Percentiles rank a stretch among this genome's conserved stretches.
Conservation (phyloP, 169 alveolate genomes). For the Eimeria falciformis region DNA sequence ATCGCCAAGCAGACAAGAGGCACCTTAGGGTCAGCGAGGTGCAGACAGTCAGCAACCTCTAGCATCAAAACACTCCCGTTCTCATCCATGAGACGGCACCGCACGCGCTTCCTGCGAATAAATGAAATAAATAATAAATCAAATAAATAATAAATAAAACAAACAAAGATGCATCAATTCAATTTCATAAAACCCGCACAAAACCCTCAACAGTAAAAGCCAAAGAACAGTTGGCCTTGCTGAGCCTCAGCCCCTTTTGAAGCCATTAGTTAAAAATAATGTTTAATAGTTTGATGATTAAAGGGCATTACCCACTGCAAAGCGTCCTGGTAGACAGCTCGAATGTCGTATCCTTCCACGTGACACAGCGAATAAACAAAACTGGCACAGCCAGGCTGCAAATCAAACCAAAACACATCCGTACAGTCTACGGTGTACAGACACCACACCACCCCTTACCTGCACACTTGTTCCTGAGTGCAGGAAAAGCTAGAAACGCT, state of each 20-base stretch:
- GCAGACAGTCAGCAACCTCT: neutral
- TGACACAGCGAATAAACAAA: neutral
- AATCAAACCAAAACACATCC: neutral
- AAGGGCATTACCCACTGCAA: neutral
- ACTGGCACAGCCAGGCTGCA: conserved; percentile 16
- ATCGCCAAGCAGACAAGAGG: too few relatives aligned
- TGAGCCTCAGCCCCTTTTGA: neutral
- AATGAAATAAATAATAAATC: neutral
- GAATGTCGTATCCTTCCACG: neutral
- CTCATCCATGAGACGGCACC: neutral
- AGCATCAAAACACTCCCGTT: neutral
- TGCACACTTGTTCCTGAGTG: too few relatives aligned
- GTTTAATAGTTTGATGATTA: too few relatives aligned
- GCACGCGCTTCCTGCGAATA: neutral
- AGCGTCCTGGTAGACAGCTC: neutral
- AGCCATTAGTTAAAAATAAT: neutral
- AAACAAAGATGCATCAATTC: neutral
- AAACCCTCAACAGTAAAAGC: neutral
- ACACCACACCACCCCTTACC: too few relatives aligned
- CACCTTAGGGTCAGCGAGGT: conserved; percentile 33
- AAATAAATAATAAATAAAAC: neutral
- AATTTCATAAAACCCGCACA: neutral
- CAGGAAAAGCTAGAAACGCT: too few relatives aligned
- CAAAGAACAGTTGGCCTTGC: neutral
- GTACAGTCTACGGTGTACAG: too few relatives aligned